Conservation (phyloP, 768 basidiomycete species). For the Leucosporidium scottii region DNA sequence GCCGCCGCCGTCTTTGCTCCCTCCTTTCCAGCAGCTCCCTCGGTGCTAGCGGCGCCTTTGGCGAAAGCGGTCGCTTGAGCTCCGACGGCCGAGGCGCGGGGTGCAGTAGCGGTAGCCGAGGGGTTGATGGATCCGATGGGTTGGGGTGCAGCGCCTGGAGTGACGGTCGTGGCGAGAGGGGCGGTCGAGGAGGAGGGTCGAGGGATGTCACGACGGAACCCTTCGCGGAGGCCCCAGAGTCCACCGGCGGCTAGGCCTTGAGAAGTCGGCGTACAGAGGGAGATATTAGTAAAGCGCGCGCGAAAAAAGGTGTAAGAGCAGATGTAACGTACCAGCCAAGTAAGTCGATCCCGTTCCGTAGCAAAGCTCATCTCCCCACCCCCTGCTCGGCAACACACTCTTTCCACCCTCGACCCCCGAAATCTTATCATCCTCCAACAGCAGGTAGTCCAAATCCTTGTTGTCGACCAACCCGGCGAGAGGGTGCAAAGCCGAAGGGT, state of each 20-base stretch:
- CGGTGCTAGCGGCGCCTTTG: slow-evolving; percentile 4
- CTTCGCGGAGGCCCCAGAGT: slow-evolving; percentile 91
- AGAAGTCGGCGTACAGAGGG: slow-evolving; percentile 50
- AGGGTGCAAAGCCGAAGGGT: slow-evolving; percentile 88
- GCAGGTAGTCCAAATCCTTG: slow-evolving; percentile 71
- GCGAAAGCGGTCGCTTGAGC: slow-evolving; percentile 23
- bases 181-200: slow-evolving; percentile 26
- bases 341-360: slow-evolving; percentile 99
- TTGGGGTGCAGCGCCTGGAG: background rate
- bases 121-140: background rate
- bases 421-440: slow-evolving; percentile 93
- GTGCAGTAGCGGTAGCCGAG: slow-evolving; percentile 10
- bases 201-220: slow-evolving; percentile 61
- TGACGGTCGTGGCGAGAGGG: slow-evolving; percentile 4
- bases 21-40: slow-evolving; percentile 4
- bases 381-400: slow-evolving; percentile 86
- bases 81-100: slow-evolving; percentile 35
- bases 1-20: slow-evolving; percentile 1
- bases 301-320: slow-evolving; percentile 31
- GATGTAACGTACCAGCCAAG: slow-evolving; percentile 73
- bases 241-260: slow-evolving; percentile 95
- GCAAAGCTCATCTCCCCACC: slow-evolving; percentile 98
- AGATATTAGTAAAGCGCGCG: slow-evolving; percentile 33
- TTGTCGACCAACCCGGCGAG: slow-evolving; percentile 85
- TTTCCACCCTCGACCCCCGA: slow-evolving; percentile 79